Conservation (phyloP, 2,329 filamentous ascomycete genomes). For the Alternaria dauci region DNA sequence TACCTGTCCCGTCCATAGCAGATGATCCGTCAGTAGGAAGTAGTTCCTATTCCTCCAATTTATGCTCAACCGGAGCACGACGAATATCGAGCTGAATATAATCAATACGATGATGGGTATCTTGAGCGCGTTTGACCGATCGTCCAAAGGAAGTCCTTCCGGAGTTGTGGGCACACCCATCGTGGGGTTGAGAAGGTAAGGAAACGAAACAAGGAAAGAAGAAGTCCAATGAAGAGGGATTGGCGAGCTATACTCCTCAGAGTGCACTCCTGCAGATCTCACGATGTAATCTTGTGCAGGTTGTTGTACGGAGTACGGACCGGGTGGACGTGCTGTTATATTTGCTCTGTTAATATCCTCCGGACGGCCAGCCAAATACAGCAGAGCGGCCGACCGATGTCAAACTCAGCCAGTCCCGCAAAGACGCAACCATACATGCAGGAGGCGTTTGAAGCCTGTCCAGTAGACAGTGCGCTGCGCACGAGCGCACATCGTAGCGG, state of each 20-base stretch:
- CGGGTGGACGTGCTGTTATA: conserved; percentile 14
- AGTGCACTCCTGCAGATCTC: neutral
- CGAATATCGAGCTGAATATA: conserved; percentile 35
- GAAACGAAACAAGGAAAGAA: neutral
- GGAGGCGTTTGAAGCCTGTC: conserved; percentile 3
- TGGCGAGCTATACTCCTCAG: neutral
- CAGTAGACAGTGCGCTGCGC: conserved; percentile 2
- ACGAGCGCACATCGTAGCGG: neutral
- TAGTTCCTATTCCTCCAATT: conserved; percentile 34
- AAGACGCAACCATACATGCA: conserved; percentile 3
- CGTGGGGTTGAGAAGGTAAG: conserved; percentile 2
- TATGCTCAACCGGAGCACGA: conserved; percentile 27
- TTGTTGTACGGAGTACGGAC: neutral
- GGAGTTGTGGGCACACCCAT: conserved; percentile 25
- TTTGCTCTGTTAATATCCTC: conserved; percentile 7
- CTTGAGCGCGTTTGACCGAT: conserved; percentile 33
- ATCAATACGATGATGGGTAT: conserved; percentile 34
- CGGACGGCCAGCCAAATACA: neutral
- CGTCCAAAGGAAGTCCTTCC: conserved; percentile 28
- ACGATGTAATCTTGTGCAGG: conserved; percentile 3
- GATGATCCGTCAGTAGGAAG: conserved; percentile 35
- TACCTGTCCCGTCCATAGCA: conserved; percentile 37
- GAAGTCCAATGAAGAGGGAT: neutral
- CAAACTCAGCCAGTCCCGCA: conserved; percentile 4
- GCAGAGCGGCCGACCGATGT: conserved; percentile 4